Base-by-base conservation (phyloP, 352 stramenopile species). In the Pythium aristosporum region DNA sequence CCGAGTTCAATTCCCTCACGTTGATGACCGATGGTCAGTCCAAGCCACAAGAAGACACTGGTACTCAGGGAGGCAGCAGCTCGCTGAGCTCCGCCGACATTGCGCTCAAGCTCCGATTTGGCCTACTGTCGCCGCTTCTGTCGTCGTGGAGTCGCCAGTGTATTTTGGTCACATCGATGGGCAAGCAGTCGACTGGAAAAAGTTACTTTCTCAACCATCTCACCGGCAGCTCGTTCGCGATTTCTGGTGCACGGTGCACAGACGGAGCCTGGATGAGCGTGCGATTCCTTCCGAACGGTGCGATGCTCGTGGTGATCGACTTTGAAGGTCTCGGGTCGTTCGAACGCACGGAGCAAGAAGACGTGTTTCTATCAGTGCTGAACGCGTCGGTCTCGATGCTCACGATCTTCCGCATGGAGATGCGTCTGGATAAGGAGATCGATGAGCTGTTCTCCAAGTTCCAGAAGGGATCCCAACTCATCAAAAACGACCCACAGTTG, bases 151-250 rank as follows among this genome's bases (percentile, higher is more conserved):
- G 53, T 57, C 60, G 67, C 34, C 61, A 62, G 20, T 87, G 78
- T 47, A 57, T 85, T 12, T 76, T 85, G 23, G 69, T 87, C 30
- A 84, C 79, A 20, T 87, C 74, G 1, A 87, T 87, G 79, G 79
- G 79, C 3, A 87, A 90, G 34, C 84, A 92, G 47, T 92, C 84
- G 2, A 92, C 84, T 2, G 84, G 84, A 5, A 91, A 92, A 49
- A 90, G 80, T 48, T 93, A 91, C 50, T 91, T 88, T 23, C 48
- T 93, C 0, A 93, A 93, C 37, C 84, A 91, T 52, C 60, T 92
- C 63, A 92, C 79, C 0, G 80, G 81, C 18, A 87, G 76, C 2
- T 92, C 83, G 20, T 92, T 90, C 69, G 82, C 82, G 6, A 91
- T 88, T 49, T 71, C 82, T 49, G 82, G 79, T 18, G 74, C 75